These are phyloP conservation scores for Microbotryomycetes sp. DNA, from an alignment of 1,284 basidiomycete species.

Conservation along the genomic window DNA sequence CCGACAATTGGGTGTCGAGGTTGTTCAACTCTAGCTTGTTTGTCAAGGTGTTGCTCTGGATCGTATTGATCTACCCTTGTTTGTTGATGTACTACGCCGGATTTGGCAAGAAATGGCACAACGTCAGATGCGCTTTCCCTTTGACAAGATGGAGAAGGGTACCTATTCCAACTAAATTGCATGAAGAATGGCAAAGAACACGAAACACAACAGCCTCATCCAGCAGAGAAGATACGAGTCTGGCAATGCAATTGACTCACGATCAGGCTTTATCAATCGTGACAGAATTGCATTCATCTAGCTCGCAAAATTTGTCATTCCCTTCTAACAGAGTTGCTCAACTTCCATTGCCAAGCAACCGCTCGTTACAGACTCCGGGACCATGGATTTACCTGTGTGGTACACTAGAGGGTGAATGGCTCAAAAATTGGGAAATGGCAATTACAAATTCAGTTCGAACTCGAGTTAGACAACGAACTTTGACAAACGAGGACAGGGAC, in stretches of 20 bases:
- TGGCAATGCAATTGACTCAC: not conserved
- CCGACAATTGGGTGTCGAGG: slow-evolving; percentile 3
- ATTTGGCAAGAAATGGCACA: not conserved
- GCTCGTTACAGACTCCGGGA: not conserved
- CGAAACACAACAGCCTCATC: not conserved
- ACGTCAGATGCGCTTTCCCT: slow-evolving; percentile 14
- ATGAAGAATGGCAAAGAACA: too few species aligned
- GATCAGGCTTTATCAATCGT: not conserved
- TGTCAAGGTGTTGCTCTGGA: slow-evolving; percentile 4
- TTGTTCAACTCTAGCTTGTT: not conserved
- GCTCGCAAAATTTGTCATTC: not conserved
- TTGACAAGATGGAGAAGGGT: slow-evolving; percentile 10
- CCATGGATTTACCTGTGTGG: slow-evolving; percentile 1
- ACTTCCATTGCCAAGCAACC: not conserved
- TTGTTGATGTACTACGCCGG: slow-evolving; percentile 7
- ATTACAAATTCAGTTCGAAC: not conserved
- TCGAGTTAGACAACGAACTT: not conserved
- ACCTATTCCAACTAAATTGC: not conserved
- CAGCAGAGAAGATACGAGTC: too few species aligned
- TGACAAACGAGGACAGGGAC: not conserved
- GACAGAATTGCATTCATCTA: not conserved
- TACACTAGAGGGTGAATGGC: not conserved
- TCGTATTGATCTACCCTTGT: slow-evolving; percentile 4
- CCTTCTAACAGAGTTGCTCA: too few species aligned
- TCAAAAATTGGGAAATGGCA: not conserved